Percentiles rank a stretch among this genome's conserved stretches.
Conservation (phyloP, 139 green algal genomes). For the Spirogloea muscicola region DNA sequence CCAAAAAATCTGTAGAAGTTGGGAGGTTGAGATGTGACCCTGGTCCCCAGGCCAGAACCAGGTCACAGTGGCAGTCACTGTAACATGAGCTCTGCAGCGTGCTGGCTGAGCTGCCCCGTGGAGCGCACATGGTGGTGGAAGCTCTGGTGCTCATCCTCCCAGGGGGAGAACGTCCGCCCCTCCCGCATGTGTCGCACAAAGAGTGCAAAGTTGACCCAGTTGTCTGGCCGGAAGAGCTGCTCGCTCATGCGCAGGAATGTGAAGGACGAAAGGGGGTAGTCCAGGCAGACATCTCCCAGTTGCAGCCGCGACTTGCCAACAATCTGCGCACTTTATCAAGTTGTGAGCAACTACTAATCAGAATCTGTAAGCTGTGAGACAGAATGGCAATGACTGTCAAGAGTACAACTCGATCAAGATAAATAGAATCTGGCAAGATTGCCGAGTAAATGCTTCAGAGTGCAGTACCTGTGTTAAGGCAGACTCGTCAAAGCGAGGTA, state of each 20-base stretch:
- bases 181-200: conserved; percentile 48
- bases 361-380: conserved; percentile 16
- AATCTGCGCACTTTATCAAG: conserved; percentile 23
- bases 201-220: conserved; percentile 47
- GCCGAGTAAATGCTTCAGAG: not conserved
- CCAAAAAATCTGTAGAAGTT: too few species aligned
- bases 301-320: conserved; percentile 37
- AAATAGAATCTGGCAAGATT: not conserved
- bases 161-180: conserved; percentile 27
- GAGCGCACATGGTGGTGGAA: conserved; percentile 12
- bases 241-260: conserved; percentile 51
- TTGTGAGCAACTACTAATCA: not conserved
- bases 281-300: conserved; percentile 15
- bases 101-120: conserved; percentile 18
- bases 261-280: conserved; percentile 44
- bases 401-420: not conserved
- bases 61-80: too few species aligned
- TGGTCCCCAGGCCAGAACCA: too few species aligned
- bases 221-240: conserved; percentile 42
- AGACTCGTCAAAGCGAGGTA: conserved; percentile 79
- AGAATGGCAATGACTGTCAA: conserved; percentile 1
- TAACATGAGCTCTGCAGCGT: conserved; percentile 31
- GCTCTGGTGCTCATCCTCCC: conserved; percentile 19
- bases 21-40: too few species aligned
- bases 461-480: conserved; percentile 53